Percentiles rank a stretch among this genome's conserved stretches.
phyloP scores from a whole-genome alignment of 768 basidiomycete genomes.

The Boletales sp. region DNA sequence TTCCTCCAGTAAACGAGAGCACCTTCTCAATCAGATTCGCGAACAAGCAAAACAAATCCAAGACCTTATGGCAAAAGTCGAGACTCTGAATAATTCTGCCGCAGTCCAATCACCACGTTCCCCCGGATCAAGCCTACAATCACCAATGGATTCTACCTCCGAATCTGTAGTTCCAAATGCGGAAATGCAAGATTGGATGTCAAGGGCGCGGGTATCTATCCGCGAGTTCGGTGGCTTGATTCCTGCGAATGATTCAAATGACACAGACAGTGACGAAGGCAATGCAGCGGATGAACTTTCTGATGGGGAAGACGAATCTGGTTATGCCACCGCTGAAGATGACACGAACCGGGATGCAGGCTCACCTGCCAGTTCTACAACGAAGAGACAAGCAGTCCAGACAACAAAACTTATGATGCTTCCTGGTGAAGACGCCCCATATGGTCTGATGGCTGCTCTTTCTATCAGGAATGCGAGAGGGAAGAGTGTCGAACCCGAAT shows the following conservation, averaged over 20 bases:
- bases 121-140: constrained; percentile 26
- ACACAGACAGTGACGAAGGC: constrained; percentile 42
- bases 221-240: constrained; percentile 67
- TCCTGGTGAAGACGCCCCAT: constrained; percentile 61
- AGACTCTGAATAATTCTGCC: constrained; percentile 37
- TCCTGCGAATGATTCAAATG: constrained; percentile 56
- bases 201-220: constrained; percentile 66
- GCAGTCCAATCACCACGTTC: constrained; percentile 35
- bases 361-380: constrained; percentile 31
- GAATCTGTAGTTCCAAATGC: constrained; percentile 39
- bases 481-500: constrained; percentile 41
- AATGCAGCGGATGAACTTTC: constrained; percentile 28
- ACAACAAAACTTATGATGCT: constrained; percentile 49
- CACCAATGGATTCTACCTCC: constrained; percentile 23
- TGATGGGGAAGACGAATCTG: constrained; percentile 33
- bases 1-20: constrained; percentile 65
- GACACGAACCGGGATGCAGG: constrained; percentile 19
- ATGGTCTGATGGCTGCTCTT: constrained; percentile 73
- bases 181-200: constrained; percentile 74
- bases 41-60: constrained; percentile 71
- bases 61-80: constrained; percentile 67
- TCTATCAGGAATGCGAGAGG: constrained; percentile 43
- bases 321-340: constrained; percentile 23
- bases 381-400: constrained; percentile 38
- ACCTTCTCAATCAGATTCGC: constrained; percentile 72